Evolutionary conservation across 768 basidiomycete genomes (phyloP), one percentile per base, ranked within the genome.

Genomic region (Boletus huronensis): DNA sequence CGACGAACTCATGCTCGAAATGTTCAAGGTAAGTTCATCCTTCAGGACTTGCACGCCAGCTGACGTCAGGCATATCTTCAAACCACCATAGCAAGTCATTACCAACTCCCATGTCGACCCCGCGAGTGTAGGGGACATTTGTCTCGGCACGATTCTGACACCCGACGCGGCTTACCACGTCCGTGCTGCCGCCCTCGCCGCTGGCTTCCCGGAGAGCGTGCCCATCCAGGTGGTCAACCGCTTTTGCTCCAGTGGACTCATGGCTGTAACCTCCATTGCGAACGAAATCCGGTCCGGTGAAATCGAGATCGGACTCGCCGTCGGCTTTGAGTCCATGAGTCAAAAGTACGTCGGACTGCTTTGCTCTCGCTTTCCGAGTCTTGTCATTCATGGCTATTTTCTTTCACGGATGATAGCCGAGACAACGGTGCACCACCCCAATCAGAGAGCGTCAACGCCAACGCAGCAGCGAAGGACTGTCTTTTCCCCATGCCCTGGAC

Each of bases 301-400:
- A 66, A 89, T 91, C 42, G 81, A 90, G 39, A 75, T 92, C 50
- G 90, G 90, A 2, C 75, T 93, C 16, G 88, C 87, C 31, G 68
- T 91, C 44, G 93, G 90, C n/a, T 79, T 88, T 16, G 92, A 95
- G 70, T 88, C 83, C 71, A 92, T 96, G 92, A 85, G 87, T 13
- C 72, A 82, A 64, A 87, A 85, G 82, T 88, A 68, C 55, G 81
- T 67, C 34, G 4, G 21, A n/a, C 3, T 29, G 7, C 7, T 2
- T 7, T 19, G 25, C 6, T 6, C 9, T 19, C 31, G 21, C 14
- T 28, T 10, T 5, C 21, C 13, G 11, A 4, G 10, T 16, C 28
- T 13, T 2, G n/a, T 32, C 17, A 4, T 32, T 54, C 13, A 49
- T 16, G 5, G 5, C n/a, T 9, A 1, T 25, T 23, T 29, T n/a